Evolutionary conservation across 768 basidiomycete genomes (phyloP).

Genomic region (Leccinum subtestaceum): DNA sequence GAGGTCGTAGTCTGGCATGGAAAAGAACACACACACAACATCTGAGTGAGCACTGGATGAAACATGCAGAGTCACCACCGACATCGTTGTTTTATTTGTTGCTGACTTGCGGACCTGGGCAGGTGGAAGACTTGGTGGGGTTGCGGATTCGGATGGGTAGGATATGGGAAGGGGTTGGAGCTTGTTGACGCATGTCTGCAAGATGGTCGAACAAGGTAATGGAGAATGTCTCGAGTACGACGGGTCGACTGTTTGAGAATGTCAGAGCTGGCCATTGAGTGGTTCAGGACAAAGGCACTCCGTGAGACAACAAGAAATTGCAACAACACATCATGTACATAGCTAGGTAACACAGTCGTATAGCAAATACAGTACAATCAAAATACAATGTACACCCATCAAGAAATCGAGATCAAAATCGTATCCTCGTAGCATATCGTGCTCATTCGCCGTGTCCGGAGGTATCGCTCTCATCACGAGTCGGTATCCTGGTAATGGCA

Average conservation of each 20-base stretch:
- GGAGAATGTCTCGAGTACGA: conserved; percentile 7
- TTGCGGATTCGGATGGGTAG: conserved; percentile 47
- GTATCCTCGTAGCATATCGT: not conserved
- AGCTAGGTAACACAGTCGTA: not conserved
- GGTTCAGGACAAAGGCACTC: not conserved
- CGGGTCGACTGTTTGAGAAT: conserved; percentile 4
- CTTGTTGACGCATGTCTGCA: conserved; percentile 20
- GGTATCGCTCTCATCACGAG: not conserved
- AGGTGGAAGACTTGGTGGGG: conserved; percentile 67
- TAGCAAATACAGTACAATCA: not conserved
- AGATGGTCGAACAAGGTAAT: conserved; percentile 1
- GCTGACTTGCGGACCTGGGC: conserved; percentile 46
- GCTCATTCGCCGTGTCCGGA: not conserved
- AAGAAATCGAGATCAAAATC: not conserved
- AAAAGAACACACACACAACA: not conserved
- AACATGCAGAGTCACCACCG: conserved; percentile 29
- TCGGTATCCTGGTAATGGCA: not conserved
- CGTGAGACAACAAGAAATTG: not conserved
- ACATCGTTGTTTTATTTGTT: conserved; percentile 60
- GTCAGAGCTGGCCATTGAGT: conserved; percentile 7
- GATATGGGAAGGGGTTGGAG: conserved; percentile 48
- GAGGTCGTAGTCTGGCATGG: conserved; percentile 65
- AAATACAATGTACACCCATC: not conserved
- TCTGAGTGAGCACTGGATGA: conserved; percentile 2
- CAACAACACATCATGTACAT: not conserved